A percentile compares a stretch with the other conserved stretches of the same genome.
Conservation (phyloP, 2,329 filamentous ascomycete species). For the Cercospora janseana region DNA sequence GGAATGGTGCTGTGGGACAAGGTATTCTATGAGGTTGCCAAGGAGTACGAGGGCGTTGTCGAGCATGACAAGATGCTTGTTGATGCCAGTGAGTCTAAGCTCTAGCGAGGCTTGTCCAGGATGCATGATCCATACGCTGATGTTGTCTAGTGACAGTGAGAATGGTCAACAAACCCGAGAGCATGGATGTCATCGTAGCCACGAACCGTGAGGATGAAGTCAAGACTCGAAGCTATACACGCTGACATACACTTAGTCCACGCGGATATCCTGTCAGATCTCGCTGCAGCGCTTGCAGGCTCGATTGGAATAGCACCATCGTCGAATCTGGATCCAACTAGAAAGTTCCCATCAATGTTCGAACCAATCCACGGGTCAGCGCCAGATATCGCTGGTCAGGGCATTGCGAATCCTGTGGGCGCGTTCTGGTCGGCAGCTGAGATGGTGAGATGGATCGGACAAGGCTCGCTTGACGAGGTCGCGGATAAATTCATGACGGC, state of each 20-base stretch:
- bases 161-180: slow-evolving; percentile 48
- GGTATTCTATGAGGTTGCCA: slow-evolving; percentile 47
- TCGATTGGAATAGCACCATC: slow-evolving; percentile 72
- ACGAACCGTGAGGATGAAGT: slow-evolving; percentile 48
- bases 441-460: slow-evolving; percentile 64
- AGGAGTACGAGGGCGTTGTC: slow-evolving; percentile 46
- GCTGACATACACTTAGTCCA: slow-evolving; percentile 30
- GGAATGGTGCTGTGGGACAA: slow-evolving; percentile 52
- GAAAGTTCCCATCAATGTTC: slow-evolving; percentile 60
- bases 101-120: no score
- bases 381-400: slow-evolving; percentile 61
- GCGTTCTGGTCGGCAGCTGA: slow-evolving; percentile 70
- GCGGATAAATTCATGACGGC: slow-evolving; percentile 58
- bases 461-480: slow-evolving; percentile 49
- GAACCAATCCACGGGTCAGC: slow-evolving; percentile 55
- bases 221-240: no score
- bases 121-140: no score
- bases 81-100: no score
- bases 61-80: slow-evolving; percentile 52
- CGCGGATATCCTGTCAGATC: slow-evolving; percentile 57
- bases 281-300: slow-evolving; percentile 67
- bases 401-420: slow-evolving; percentile 62
- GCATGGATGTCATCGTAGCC: slow-evolving; percentile 49
- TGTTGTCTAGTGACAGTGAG: slow-evolving; percentile 52
- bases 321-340: slow-evolving; percentile 65